These are phyloP conservation scores for Rhizophagus sp. DNA, from an alignment of 192 early-diverging fungal species.

Conservation along the genomic window DNA sequence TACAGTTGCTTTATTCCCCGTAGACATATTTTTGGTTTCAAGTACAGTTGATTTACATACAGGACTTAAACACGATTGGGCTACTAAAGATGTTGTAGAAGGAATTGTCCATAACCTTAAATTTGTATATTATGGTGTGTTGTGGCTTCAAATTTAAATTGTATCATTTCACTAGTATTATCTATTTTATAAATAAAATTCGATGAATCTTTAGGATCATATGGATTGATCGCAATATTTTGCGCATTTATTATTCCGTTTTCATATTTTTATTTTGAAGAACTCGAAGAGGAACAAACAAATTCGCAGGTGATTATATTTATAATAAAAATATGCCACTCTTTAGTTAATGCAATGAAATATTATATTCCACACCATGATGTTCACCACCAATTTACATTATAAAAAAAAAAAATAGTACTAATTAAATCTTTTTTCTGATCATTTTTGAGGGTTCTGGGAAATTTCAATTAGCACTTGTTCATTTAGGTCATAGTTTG, in stretches of 20 bases:
- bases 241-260: constrained; percentile 58
- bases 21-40: constrained; percentile 63
- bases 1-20: constrained; percentile 51
- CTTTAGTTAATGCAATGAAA: neutral
- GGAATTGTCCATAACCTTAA: constrained; percentile 41
- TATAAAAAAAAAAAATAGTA: too few species aligned
- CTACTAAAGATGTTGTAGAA: constrained; percentile 49
- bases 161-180: neutral
- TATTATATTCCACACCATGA: neutral
- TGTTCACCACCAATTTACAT: too few species aligned
- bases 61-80: constrained; percentile 60
- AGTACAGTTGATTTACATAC: constrained; percentile 49
- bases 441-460: too few species aligned
- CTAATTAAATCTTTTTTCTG: too few species aligned
- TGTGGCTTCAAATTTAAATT: neutral
- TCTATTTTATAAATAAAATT: neutral
- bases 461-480: too few species aligned
- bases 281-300: constrained; percentile 48
- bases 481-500: too few species aligned
- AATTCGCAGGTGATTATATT: neutral
- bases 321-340: neutral
- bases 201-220: constrained; percentile 37
- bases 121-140: constrained; percentile 52
- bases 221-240: constrained; percentile 51
- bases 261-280: constrained; percentile 64